phyloP scores from a whole-genome alignment of 495 filamentous ascomycete species.

The Hypoxylon fragiforme region DNA sequence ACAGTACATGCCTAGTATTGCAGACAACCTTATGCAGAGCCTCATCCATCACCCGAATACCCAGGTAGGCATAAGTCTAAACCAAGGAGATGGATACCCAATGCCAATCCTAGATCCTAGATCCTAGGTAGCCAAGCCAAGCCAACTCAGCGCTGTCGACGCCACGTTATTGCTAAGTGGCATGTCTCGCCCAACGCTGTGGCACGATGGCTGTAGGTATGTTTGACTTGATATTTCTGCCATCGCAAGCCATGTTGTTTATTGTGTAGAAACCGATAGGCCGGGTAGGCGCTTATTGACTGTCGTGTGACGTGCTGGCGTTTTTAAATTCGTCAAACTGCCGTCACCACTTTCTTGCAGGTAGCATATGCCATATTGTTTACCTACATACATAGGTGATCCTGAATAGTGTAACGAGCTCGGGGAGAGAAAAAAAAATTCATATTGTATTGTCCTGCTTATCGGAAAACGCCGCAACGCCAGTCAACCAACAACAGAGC shows the following conservation, averaged over 20 bases:
- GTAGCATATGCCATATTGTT: neutral
- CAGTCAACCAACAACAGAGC: too few relatives aligned
- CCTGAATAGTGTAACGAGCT: conserved; percentile 3
- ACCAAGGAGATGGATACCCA: conserved; percentile 17
- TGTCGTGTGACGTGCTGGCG: conserved; percentile 6
- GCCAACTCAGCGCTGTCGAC: neutral
- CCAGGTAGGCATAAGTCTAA: too few relatives aligned
- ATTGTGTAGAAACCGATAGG: neutral
- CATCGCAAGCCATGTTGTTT: neutral
- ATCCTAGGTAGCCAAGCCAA: neutral
- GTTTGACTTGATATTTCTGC: neutral
- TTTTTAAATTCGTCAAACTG: conserved; percentile 10
- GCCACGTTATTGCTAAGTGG: neutral
- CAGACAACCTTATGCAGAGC: conserved; percentile 5
- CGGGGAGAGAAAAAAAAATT: too few relatives aligned
- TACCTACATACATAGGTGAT: neutral
- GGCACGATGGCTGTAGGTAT: neutral
- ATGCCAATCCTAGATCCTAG: conserved; percentile 9
- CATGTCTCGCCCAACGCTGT: neutral
- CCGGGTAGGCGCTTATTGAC: conserved; percentile 12
- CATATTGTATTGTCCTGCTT: conserved; percentile 7
- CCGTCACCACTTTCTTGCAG: conserved; percentile 6
- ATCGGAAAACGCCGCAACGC: conserved; percentile 17
- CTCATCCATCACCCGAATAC: too few relatives aligned
- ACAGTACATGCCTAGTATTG: neutral